Evolutionary conservation across 2,329 filamentous ascomycete genomes (phyloP).

Genomic region (Didymella keratinophila): DNA sequence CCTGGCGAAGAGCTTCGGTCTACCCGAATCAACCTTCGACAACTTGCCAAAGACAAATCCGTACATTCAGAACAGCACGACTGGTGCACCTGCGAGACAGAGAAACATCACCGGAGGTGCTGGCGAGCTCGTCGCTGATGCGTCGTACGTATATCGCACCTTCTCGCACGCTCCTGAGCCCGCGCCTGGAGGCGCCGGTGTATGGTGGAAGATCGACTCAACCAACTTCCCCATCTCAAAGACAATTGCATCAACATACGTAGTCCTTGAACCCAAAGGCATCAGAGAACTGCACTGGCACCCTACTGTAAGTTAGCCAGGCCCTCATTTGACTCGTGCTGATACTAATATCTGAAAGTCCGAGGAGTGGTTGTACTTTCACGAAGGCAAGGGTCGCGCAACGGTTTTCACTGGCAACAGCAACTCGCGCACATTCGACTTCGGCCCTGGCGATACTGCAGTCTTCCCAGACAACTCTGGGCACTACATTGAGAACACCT

Average conservation of each 20-base stretch:
- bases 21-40: constrained; percentile 67
- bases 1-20: constrained; percentile 47
- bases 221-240: constrained; percentile 71
- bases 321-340: neutral
- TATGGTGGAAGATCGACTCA: constrained; percentile 70
- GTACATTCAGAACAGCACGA: constrained; percentile 67
- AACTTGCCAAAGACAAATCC: constrained; percentile 65
- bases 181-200: constrained; percentile 68
- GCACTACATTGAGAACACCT: constrained; percentile 50
- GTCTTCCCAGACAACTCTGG: neutral
- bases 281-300: neutral
- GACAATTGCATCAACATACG: constrained; percentile 67
- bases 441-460: neutral
- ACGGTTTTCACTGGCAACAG: neutral
- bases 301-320: neutral
- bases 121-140: constrained; percentile 40
- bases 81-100: constrained; percentile 49
- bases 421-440: neutral
- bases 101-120: constrained; percentile 57
- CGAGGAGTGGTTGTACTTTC: neutral
- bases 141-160: constrained; percentile 66
- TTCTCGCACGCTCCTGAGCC: constrained; percentile 63
- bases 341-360: neutral
- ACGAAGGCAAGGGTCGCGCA: neutral
- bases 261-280: neutral